Base-by-base conservation (phyloP, 345 rosid genomes). In the Laguncularia racemosa region DNA sequence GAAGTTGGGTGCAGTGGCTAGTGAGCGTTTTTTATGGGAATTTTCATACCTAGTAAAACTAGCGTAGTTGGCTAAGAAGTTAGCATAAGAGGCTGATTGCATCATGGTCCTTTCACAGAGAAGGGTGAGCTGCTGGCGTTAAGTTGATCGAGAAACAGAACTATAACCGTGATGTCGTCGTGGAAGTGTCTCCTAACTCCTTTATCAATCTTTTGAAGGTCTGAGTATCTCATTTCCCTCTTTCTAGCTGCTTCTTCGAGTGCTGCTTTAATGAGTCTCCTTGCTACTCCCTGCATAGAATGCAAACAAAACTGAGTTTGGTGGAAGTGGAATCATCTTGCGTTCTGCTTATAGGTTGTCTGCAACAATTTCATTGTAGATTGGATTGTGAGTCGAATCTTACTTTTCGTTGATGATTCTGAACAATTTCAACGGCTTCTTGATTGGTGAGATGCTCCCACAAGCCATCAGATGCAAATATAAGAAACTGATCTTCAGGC, bases 401-500 rank as follows among this genome's bases (percentile, higher is more conserved):
- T 77, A 84, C 95, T 43, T 72, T 62, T 26, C 80, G 84, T 0
- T 96, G 92, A 52, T 33, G 56, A 46, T 23, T 71, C 11, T 76
- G 72, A 16, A 88, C 86, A 45, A 84, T 84, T 51, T 81, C 72
- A 0, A 85, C 84, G 16, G 86, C 96, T 43, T 82, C 83, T 69
- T 84, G 80, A 20, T 74, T 84, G 73, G 78, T 82, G 56, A 85
- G 77, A 56, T 86, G 92, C 75, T 91, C 98, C 96, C 96, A 88
- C 2, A 91, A 76, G 46, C 98, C 98, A 67, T 88, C 95, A 8
- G 96, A 91, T 65, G 88, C 98, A 60, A 88, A 82, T 12, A 91
- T 79, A 54, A 91, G 68, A 55, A 84, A 85, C 64, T 70, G 85
- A 52, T 91, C 98, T 58, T 81, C 80, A 11, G 79, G 78, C 20